Percentiles rank a stretch among this genome's conserved stretches.
Conservation (phyloP, 441 rosid species). For the Bruguiera hainesii region DNA sequence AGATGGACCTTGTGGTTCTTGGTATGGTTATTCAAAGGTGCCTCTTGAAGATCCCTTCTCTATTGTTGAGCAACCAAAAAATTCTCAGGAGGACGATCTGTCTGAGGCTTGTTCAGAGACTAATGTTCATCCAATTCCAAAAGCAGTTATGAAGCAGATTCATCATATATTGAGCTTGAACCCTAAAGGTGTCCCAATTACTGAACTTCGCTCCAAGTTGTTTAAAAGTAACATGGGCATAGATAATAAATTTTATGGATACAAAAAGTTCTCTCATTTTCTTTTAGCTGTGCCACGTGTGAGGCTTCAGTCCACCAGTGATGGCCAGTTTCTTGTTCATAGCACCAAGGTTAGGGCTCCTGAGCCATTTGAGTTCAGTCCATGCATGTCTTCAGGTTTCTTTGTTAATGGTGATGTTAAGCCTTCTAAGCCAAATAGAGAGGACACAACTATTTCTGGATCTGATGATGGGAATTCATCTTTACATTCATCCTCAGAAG, state of each 20-base stretch:
- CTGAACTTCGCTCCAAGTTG: slow-evolving; percentile 54
- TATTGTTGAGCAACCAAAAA: slow-evolving; percentile 26
- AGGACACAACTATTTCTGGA: slow-evolving; percentile 20
- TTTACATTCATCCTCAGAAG: slow-evolving; percentile 16
- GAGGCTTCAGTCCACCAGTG: slow-evolving; percentile 33
- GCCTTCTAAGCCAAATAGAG: slow-evolving; percentile 19
- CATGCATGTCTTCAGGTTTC: slow-evolving; percentile 10
- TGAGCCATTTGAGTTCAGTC: slow-evolving; percentile 27
- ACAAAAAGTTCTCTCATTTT: slow-evolving; percentile 52
- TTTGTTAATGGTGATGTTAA: slow-evolving; percentile 16
- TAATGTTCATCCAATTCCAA: slow-evolving; percentile 37
- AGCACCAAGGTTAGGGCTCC: slow-evolving; percentile 28
- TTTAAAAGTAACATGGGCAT: slow-evolving; percentile 31
- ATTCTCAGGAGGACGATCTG: slow-evolving; percentile 26
- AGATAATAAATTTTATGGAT: slow-evolving; percentile 57
- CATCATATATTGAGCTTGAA: slow-evolving; percentile 36
- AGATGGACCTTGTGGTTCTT: slow-evolving; percentile 84
- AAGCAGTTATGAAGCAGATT: slow-evolving; percentile 48
- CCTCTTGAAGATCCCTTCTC: slow-evolving; percentile 72
- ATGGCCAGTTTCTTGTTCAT: slow-evolving; percentile 39
- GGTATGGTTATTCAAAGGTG: slow-evolving; percentile 76
- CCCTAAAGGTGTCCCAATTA: slow-evolving; percentile 53
- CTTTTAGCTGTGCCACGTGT: slow-evolving; percentile 63
- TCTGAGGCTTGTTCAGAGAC: slow-evolving; percentile 31
- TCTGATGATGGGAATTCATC: slow-evolving; percentile 20